These are phyloP conservation scores for Triticum turgidum DNA, from an alignment of 176 grass and related monocot genomes.

Conservation along the genomic window DNA sequence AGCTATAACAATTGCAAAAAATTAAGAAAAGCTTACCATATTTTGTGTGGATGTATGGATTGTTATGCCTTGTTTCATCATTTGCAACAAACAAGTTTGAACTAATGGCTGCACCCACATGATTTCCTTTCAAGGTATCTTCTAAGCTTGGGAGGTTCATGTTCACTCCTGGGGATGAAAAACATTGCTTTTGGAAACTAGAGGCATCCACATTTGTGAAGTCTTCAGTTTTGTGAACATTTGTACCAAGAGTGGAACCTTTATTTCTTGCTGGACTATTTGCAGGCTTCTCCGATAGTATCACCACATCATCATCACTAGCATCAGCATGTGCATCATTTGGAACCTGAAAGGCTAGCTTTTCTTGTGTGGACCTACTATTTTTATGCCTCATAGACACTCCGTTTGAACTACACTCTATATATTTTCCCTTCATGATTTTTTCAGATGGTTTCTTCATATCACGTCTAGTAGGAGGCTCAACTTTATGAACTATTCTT, in stretches of 20 bases:
- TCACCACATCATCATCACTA: constrained; percentile 28
- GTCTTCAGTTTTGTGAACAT: constrained; percentile 15
- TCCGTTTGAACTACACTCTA: constrained; percentile 29
- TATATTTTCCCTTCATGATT: constrained; percentile 31
- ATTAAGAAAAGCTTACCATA: constrained; percentile 37
- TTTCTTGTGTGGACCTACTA: constrained; percentile 28
- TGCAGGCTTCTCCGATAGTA: constrained; percentile 16
- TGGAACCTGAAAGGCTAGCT: constrained; percentile 49
- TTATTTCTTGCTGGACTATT: not conserved
- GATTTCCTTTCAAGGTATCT: constrained; percentile 28
- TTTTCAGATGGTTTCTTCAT: constrained; percentile 25
- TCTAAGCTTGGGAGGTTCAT: constrained; percentile 25
- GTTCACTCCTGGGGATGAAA: constrained; percentile 33
- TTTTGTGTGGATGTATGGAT: constrained; percentile 34
- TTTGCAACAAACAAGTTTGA: constrained; percentile 37
- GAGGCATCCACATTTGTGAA: constrained; percentile 26
- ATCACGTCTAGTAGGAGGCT: constrained; percentile 3
- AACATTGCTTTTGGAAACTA: constrained; percentile 21
- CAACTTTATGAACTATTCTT: constrained; percentile 27
- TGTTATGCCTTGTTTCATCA: constrained; percentile 18
- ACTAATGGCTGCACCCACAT: constrained; percentile 26
- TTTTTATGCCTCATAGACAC: constrained; percentile 20
- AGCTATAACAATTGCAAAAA: not conserved
- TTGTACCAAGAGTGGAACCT: constrained; percentile 6
- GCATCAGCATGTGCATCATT: constrained; percentile 24